Percentiles rank a stretch among this genome's conserved stretches.
These are phyloP conservation scores for Colletotrichum gigasporum DNA, from an alignment of 2,329 filamentous ascomycete species.

Conservation along the genomic window DNA sequence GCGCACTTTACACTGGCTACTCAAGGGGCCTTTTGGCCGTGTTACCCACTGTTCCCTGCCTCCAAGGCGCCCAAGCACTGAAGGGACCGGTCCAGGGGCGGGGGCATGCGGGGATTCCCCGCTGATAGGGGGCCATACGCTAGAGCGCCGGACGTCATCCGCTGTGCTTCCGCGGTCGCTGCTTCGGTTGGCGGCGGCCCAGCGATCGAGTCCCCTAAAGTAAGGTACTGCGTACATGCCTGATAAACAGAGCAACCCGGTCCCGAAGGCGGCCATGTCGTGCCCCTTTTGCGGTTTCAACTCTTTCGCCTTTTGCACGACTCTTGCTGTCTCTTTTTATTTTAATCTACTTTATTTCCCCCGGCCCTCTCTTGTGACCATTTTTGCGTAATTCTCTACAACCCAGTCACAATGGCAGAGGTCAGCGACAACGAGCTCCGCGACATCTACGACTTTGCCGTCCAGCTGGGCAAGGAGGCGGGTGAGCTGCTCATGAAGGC, in stretches of 20 bases:
- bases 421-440: conserved; percentile 60
- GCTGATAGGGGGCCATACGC: background rate
- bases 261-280: background rate
- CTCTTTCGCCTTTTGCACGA: background rate
- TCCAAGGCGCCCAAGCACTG: background rate
- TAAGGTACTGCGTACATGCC: background rate
- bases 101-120: conserved; percentile 15
- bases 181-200: conserved; percentile 29
- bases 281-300: background rate
- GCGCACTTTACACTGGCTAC: no score
- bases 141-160: conserved; percentile 17
- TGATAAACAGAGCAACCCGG: background rate
- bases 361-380: no score
- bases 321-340: background rate
- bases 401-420: conserved; percentile 26
- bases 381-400: background rate
- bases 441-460: conserved; percentile 75
- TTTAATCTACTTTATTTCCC: no score
- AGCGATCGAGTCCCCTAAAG: conserved; percentile 17
- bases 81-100: background rate
- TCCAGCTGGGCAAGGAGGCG: conserved; percentile 76
- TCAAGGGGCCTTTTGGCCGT: background rate
- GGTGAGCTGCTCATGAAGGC: conserved; percentile 73
- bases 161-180: conserved; percentile 25
- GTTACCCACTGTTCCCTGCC: background rate